Conservation (phyloP, 768 basidiomycete species). For the Mrakia frigida region DNA sequence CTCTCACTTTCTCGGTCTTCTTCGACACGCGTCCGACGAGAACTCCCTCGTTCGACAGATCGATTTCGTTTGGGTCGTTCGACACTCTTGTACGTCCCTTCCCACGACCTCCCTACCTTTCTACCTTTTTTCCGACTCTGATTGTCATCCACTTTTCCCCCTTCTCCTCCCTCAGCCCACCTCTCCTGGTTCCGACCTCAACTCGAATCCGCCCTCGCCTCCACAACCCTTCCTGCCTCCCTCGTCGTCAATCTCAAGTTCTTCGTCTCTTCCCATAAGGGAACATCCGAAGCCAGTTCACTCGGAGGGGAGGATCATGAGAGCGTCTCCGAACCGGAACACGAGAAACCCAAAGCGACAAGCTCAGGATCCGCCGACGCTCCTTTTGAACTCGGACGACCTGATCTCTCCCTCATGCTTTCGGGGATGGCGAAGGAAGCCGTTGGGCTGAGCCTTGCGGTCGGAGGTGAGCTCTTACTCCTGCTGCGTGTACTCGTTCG, state of each 20-base stretch:
- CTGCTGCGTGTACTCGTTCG: too few relatives aligned
- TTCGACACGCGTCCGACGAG: not conserved
- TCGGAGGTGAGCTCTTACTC: too few relatives aligned
- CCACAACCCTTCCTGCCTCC: not conserved
- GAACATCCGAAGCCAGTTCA: not conserved
- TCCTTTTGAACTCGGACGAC: too few relatives aligned
- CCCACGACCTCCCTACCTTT: not conserved
- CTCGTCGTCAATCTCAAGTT: not conserved
- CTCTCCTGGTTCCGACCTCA: not conserved
- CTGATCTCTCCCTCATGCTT: too few relatives aligned
- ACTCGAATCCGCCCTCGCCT: not conserved
- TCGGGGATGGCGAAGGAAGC: too few relatives aligned
- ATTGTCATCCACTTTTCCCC: not conserved
- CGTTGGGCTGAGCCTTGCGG: too few relatives aligned
- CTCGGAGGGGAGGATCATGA: not conserved
- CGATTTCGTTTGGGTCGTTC: constrained; percentile 10
- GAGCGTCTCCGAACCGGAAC: not conserved
- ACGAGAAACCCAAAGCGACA: not conserved
- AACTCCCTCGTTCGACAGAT: constrained; percentile 5
- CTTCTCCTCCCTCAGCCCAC: not conserved
- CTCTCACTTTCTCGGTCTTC: not conserved
- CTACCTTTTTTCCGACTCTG: not conserved
- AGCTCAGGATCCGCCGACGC: not conserved
- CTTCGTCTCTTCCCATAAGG: not conserved
- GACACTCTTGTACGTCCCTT: not conserved